Percentiles rank a stretch among this genome's conserved stretches.
Conservation (phyloP, 2,329 filamentous ascomycete genomes). For the Trichophyton equinum region DNA sequence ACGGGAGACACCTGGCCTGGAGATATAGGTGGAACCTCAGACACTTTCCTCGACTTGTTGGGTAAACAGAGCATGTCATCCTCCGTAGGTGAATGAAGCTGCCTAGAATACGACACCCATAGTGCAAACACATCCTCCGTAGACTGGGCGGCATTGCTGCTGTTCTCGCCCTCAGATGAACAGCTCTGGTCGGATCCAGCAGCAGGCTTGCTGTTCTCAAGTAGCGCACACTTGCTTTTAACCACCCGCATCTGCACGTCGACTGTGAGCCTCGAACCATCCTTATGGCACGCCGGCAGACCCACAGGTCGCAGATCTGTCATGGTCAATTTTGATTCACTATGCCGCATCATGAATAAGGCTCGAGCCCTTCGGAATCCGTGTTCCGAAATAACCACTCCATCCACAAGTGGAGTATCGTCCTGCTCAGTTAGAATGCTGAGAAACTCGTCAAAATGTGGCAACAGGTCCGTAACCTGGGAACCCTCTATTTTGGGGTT, state of each 20-base stretch:
- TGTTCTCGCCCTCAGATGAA: slow-evolving; percentile 30
- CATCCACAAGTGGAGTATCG: slow-evolving; percentile 68
- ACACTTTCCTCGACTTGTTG: slow-evolving; percentile 30
- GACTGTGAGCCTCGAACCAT: slow-evolving; percentile 83
- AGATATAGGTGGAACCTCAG: slow-evolving; percentile 65
- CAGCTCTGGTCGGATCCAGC: slow-evolving; percentile 32
- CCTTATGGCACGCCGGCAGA: slow-evolving; percentile 71
- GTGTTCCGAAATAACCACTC: slow-evolving; percentile 94
- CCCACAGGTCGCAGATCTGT: slow-evolving; percentile 77
- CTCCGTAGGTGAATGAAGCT: slow-evolving; percentile 63
- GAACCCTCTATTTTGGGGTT: slow-evolving; percentile 72
- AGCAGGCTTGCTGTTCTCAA: slow-evolving; percentile 29
- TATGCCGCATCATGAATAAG: slow-evolving; percentile 70
- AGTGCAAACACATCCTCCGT: slow-evolving; percentile 83
- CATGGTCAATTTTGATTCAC: slow-evolving; percentile 61
- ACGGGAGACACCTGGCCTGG: slow-evolving; percentile 52
- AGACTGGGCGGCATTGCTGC: slow-evolving; percentile 23
- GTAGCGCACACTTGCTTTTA: slow-evolving; percentile 62
- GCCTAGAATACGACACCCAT: slow-evolving; percentile 93
- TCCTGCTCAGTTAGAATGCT: slow-evolving; percentile 76
- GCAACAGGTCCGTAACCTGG: slow-evolving; percentile 66
- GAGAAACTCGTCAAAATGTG: slow-evolving; percentile 74
- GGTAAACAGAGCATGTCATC: slow-evolving; percentile 40
- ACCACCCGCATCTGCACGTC: slow-evolving; percentile 96
- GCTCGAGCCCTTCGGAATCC: slow-evolving; percentile 84